phyloP scores from a whole-genome alignment of 163 green algal genomes.

The Trebouxiophyceae sp. region DNA sequence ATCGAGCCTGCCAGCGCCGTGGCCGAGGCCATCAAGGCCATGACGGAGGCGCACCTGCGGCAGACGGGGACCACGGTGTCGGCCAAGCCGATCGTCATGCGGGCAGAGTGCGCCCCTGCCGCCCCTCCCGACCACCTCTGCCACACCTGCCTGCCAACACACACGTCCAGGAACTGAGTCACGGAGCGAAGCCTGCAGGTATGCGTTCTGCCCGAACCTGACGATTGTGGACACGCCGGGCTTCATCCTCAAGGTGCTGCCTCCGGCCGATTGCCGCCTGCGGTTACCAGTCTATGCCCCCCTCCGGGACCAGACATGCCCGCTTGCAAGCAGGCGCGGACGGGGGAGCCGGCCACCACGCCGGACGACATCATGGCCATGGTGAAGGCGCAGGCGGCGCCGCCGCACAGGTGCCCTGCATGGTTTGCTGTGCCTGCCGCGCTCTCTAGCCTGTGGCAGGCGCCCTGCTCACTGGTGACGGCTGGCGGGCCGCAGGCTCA shows the following conservation, averaged over 20 bases:
- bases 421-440: neutral
- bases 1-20: conserved; percentile 72
- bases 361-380: conserved; percentile 88
- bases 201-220: conserved; percentile 87
- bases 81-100: conserved; percentile 88
- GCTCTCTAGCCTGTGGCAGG: neutral
- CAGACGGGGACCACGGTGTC: conserved; percentile 58
- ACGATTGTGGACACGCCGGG: conserved; percentile 96
- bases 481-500: conserved; percentile 74
- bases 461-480: neutral
- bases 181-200: conserved; percentile 49
- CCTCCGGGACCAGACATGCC: too few species aligned
- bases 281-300: too few species aligned
- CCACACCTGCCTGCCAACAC: too few species aligned
- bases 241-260: conserved; percentile 85
- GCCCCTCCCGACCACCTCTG: neutral
- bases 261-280: neutral
- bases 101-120: conserved; percentile 47
- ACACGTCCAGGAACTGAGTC: too few species aligned
- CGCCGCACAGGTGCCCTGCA: conserved; percentile 53
- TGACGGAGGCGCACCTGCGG: conserved; percentile 76
- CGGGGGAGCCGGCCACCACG: conserved; percentile 76
- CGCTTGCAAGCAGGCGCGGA: conserved; percentile 58
- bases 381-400: conserved; percentile 79
- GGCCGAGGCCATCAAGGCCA: conserved; percentile 68